Base-by-base conservation (phyloP, 371 early-diverging fungal species). In the Circinella minor region DNA sequence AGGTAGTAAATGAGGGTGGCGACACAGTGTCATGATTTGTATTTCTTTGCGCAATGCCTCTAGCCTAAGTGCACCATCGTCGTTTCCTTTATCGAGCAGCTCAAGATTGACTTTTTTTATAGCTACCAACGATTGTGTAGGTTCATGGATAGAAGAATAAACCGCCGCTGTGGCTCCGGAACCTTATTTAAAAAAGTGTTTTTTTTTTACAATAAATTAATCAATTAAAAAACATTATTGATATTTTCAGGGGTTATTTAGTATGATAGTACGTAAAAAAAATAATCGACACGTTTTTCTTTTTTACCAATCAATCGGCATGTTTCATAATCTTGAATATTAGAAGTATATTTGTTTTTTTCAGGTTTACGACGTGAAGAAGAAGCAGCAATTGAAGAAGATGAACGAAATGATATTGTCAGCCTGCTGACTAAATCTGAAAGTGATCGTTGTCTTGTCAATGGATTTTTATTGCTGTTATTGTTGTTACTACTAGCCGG, bases 1-100 rank as follows among this genome's bases (percentile, higher is more conserved):
- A 36, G 88, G 85, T 6, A 92, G 74, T 9, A 92, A 67, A 78
- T 92, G 86, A 10, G 84, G 83, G 68, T 92, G 93, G 54, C 82
- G 78, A 38, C 88, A 90, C 14, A 91, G 71, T 20, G 79, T 79
- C 91, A 91, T 91, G 74, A 91, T 90, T 68, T 91, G 93, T 17
- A 91, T 87, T 73, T 92, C 93, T 63, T 78, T 75, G 27, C 76
- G 67, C 20, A 83, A 59, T 7, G 75, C 75, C 10, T 82, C 83
- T 4, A 82, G 59, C 43, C 74, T 51, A 6, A 13, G 71, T 17
- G 77, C 60, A 13, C 67, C 68, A 14, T 65, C 61, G 39, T 73
- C 71, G 38, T 79, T 71, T 7, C 68, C 39, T 46, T 60, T 64
- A 6, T 67, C 75, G 4, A 66, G 60, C 54, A 70, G 47, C 43